Evolutionary conservation across 352 stramenopile genomes (phyloP).

Genomic region (Blastocystis sp.): DNA sequence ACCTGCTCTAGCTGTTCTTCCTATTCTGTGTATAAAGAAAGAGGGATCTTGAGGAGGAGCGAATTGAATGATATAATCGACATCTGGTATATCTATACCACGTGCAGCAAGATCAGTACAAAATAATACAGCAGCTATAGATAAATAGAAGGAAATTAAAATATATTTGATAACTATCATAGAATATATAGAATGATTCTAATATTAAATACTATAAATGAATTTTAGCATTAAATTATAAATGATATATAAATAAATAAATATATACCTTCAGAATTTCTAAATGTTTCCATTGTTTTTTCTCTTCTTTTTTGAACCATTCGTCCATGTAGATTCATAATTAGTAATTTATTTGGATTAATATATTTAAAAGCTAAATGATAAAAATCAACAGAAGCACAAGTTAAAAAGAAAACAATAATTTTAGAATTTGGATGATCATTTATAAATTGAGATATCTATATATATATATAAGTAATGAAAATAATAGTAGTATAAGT

Average conservation of each 20-base stretch:
- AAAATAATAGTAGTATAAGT: too few species aligned
- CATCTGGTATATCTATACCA: constrained; percentile 87
- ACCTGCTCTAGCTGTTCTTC: constrained; percentile 79
- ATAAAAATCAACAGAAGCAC: constrained; percentile 94
- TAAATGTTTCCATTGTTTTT: constrained; percentile 39
- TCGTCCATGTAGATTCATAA: constrained; percentile 47
- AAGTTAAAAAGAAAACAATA: constrained; percentile 97
- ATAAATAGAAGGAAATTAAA: neutral
- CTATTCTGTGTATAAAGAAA: constrained; percentile 93
- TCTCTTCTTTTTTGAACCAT: constrained; percentile 62
- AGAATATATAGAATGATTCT: neutral
- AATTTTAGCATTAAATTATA: too few species aligned
- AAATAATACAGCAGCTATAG: constrained; percentile 60
- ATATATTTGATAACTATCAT: neutral
- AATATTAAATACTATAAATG: too few species aligned
- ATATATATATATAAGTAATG: neutral
- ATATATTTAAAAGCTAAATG: constrained; percentile 62
- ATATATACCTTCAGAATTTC: constrained; percentile 4
- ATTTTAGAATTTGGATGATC: constrained; percentile 53
- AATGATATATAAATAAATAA: too few species aligned
- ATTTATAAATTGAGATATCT: constrained; percentile 24
- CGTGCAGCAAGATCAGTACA: constrained; percentile 94
- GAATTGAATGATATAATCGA: constrained; percentile 98
- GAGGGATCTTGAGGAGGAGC: constrained; percentile 84
- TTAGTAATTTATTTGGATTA: constrained; percentile 46